Evolutionary conservation across 495 filamentous ascomycete genomes (phyloP).

Genomic region (Podospora pseudoanserina): DNA sequence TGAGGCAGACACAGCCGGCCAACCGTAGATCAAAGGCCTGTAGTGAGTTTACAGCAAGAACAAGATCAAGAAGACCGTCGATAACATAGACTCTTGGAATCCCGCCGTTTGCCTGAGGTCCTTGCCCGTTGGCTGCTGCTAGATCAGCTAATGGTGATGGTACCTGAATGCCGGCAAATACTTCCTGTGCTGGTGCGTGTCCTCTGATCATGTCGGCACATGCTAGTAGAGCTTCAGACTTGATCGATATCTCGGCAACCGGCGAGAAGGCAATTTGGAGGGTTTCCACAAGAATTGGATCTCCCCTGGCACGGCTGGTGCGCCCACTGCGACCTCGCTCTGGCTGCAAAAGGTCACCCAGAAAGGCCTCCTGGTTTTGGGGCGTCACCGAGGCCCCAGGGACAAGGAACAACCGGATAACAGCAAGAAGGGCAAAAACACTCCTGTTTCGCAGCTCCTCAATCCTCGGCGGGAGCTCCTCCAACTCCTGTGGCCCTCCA

Average conservation of each 20-base stretch:
- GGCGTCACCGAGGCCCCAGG: constrained; percentile 73
- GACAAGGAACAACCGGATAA: constrained; percentile 81
- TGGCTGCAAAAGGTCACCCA: constrained; percentile 43
- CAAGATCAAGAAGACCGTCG: constrained; percentile 85
- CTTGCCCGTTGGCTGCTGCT: constrained; percentile 39
- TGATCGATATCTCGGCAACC: constrained; percentile 68
- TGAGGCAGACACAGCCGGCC: constrained; percentile 82
- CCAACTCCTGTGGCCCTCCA: constrained; percentile 52
- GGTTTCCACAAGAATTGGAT: constrained; percentile 75
- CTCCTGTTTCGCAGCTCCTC: constrained; percentile 82
- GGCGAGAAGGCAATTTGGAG: constrained; percentile 81
- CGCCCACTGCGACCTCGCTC: constrained; percentile 9
- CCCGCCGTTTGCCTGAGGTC: constrained; percentile 41
- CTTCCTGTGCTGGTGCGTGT: constrained; percentile 75
- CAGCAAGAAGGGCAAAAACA: constrained; percentile 81
- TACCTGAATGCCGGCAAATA: constrained; percentile 80
- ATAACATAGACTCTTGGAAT: constrained; percentile 78
- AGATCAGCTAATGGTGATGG: constrained; percentile 50
- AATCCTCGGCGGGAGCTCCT: constrained; percentile 66
- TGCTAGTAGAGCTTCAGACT: constrained; percentile 77
- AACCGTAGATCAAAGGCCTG: constrained; percentile 74
- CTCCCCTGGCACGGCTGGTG: constrained; percentile 25
- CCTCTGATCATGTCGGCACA: constrained; percentile 86
- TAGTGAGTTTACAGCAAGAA: constrained; percentile 62
- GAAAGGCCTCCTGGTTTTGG: constrained; percentile 82